Percentiles rank a stretch among this genome's conserved stretches.
phyloP scores from a whole-genome alignment of 768 basidiomycete genomes.

The Baorangia bicolor region DNA sequence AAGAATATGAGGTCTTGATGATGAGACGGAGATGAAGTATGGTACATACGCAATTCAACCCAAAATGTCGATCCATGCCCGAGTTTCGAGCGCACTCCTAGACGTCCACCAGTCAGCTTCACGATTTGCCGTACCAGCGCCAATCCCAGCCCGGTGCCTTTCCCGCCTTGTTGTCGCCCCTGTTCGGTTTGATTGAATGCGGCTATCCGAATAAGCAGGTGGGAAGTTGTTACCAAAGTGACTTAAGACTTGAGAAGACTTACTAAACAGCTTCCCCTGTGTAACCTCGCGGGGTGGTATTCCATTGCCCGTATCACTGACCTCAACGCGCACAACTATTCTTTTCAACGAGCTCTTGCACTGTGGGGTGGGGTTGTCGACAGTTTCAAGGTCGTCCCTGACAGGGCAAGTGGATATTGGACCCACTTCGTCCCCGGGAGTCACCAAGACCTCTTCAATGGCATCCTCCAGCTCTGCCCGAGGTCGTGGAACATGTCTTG shows the following conservation, averaged over 20 bases:
- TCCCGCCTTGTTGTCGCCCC: conserved; percentile 70
- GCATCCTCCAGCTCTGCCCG: conserved; percentile 9
- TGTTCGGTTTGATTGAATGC: conserved; percentile 80
- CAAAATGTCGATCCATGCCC: conserved; percentile 83
- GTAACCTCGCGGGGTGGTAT: conserved; percentile 65
- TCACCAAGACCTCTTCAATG: conserved; percentile 25
- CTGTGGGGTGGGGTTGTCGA: no score
- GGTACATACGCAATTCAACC: conserved; percentile 66
- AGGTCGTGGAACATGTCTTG: background rate
- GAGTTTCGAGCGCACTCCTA: conserved; percentile 65
- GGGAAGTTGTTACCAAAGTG: conserved; percentile 4
- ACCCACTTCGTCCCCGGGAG: conserved; percentile 37
- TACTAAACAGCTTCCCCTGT: conserved; percentile 70
- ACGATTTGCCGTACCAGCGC: conserved; percentile 80
- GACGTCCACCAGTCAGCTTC: conserved; percentile 67
- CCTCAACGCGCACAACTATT: no score
- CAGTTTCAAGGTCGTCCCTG: background rate
- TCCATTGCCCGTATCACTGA: no score
- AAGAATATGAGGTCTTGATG: conserved; percentile 9
- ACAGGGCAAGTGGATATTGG: background rate
- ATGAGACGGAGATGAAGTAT: conserved; percentile 11
- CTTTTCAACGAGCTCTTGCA: no score
- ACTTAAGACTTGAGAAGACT: conserved; percentile 25
- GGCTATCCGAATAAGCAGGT: conserved; percentile 36
- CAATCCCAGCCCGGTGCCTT: conserved; percentile 72